Conservation (phyloP, 2,329 filamentous ascomycete genomes). For the Claviceps sp. region DNA sequence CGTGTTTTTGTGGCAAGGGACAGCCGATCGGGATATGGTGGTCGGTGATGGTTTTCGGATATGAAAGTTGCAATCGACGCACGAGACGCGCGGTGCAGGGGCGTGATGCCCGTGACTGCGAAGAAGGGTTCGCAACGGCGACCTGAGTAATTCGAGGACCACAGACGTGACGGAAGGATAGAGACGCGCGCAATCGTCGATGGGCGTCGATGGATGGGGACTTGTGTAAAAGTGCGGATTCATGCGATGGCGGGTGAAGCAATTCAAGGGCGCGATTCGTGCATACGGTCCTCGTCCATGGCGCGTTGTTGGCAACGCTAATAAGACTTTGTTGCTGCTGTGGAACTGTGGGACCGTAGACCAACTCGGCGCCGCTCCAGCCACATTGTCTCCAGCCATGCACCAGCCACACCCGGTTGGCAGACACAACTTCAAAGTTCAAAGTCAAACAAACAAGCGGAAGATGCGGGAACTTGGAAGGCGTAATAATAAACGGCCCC, state of each 20-base stretch:
- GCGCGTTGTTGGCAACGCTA: background rate
- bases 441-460: no score
- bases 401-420: background rate
- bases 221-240: background rate
- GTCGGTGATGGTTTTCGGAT: background rate
- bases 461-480: no score
- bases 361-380: no score
- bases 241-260: background rate
- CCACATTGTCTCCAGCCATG: no score
- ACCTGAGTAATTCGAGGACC: background rate
- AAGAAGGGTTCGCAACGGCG: background rate
- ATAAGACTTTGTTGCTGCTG: background rate
- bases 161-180: background rate
- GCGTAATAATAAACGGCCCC: slow-evolving; percentile 1
- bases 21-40: background rate
- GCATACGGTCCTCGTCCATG: background rate
- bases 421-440: background rate
- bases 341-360: no score
- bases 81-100: background rate
- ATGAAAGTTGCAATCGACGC: background rate
- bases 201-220: background rate
- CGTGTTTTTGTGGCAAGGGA: background rate
- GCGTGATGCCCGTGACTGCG: background rate
- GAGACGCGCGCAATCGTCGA: background rate
- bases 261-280: background rate